A percentile compares a stretch with the other conserved stretches of the same genome.
Evolutionary conservation across 2,329 filamentous ascomycete species (phyloP).

Genomic region (Endocalyx cinctus): DNA sequence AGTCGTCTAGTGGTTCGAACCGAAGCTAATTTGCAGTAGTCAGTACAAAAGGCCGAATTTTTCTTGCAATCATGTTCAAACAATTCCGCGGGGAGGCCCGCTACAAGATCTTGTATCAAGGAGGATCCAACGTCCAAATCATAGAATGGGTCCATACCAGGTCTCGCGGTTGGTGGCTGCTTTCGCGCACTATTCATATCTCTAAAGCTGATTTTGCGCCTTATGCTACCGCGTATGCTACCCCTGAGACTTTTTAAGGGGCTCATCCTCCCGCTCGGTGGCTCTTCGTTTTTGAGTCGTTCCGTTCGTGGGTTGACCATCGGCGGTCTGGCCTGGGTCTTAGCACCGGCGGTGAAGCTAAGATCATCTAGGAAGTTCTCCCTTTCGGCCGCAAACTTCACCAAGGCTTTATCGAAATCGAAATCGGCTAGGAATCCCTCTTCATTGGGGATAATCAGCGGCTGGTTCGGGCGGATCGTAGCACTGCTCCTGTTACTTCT

Average conservation of each 20-base stretch:
- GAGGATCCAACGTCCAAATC: constrained; percentile 10
- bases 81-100: constrained; percentile 14
- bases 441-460: constrained; percentile 25
- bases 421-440: constrained; percentile 56
- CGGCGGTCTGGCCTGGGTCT: constrained; percentile 62
- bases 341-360: constrained; percentile 79
- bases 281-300: constrained; percentile 74
- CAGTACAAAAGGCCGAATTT: constrained; percentile 22
- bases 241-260: constrained; percentile 56
- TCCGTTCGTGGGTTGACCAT: constrained; percentile 78
- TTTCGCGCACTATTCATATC: constrained; percentile 95
- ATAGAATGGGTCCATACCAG: constrained; percentile 52
- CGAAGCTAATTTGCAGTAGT: constrained; percentile 41
- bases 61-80: constrained; percentile 19
- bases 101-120: constrained; percentile 15
- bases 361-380: constrained; percentile 92
- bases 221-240: constrained; percentile 75
- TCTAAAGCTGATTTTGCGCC: constrained; percentile 84
- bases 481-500: constrained; percentile 62
- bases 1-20: constrained; percentile 79
- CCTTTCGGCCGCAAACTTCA: constrained; percentile 93
- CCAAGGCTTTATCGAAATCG: constrained; percentile 88
- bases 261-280: constrained; percentile 45
- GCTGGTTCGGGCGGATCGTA: constrained; percentile 50
- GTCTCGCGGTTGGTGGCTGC: constrained; percentile 70